Evolutionary conservation across 2,329 filamentous ascomycete species (phyloP).

Genomic region (Sclerotinia glacialis): DNA sequence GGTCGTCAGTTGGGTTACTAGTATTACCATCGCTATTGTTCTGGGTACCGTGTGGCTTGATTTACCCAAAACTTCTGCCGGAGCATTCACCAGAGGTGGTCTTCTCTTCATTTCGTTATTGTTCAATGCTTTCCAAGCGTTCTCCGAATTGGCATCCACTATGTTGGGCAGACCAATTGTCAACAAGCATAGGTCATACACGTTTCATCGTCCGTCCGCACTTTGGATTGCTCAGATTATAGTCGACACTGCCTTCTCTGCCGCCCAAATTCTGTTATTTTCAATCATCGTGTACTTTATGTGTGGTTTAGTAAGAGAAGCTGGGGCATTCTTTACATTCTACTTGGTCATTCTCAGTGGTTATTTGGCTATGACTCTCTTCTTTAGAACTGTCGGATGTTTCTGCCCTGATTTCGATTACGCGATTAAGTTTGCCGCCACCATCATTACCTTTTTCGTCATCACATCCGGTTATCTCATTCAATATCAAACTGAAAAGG

Average conservation of each 20-base stretch:
- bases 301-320: constrained; percentile 64
- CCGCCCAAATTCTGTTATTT: constrained; percentile 69
- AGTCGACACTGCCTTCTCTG: constrained; percentile 71
- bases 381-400: constrained; percentile 73
- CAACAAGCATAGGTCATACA: constrained; percentile 80
- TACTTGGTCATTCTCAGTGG: constrained; percentile 66
- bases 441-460: constrained; percentile 78
- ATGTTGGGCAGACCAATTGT: constrained; percentile 76
- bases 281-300: constrained; percentile 78
- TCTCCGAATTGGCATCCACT: constrained; percentile 70
- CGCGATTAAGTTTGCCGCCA: constrained; percentile 77
- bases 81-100: constrained; percentile 78
- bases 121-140: constrained; percentile 86
- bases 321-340: constrained; percentile 76
- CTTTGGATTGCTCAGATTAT: constrained; percentile 81
- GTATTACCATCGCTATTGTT: constrained; percentile 72
- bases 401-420: constrained; percentile 79
- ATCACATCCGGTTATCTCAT: constrained; percentile 82
- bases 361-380: constrained; percentile 71
- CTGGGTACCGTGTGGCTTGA: constrained; percentile 77
- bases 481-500: constrained; percentile 70
- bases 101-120: constrained; percentile 76
- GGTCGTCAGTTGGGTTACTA: constrained; percentile 66
- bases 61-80: constrained; percentile 60
- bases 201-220: constrained; percentile 78